Percentiles rank a stretch among this genome's conserved stretches.
phyloP scores from a whole-genome alignment of 805 yeast species.

The Candida ponderosae region DNA sequence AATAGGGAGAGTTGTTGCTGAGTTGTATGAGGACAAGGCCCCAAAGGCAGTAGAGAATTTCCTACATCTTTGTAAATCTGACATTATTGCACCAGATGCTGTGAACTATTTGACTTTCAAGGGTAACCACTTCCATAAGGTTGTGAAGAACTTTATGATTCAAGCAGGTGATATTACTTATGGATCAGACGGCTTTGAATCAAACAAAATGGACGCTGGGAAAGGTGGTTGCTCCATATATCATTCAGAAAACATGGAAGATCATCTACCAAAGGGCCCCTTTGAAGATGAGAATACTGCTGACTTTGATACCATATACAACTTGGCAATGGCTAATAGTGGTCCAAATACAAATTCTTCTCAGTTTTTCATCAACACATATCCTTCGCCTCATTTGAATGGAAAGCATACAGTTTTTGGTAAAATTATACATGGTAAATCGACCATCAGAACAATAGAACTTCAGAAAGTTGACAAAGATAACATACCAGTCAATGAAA shows the following conservation, averaged over 20 bases:
- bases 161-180: constrained; percentile 57
- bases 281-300: constrained; percentile 54
- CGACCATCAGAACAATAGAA: constrained; percentile 62
- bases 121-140: constrained; percentile 48
- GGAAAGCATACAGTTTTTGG: constrained; percentile 81
- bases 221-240: constrained; percentile 41
- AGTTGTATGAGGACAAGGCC: constrained; percentile 40
- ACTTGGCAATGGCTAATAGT: constrained; percentile 59
- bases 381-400: constrained; percentile 62
- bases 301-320: constrained; percentile 35
- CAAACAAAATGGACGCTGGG: constrained; percentile 21
- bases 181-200: constrained; percentile 24
- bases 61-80: constrained; percentile 34
- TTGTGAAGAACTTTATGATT: constrained; percentile 60
- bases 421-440: constrained; percentile 56
- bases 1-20: constrained; percentile 56
- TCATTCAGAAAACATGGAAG: constrained; percentile 7
- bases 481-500: constrained; percentile 32
- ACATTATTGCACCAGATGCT: constrained; percentile 15
- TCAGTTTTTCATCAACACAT: constrained; percentile 67
- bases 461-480: constrained; percentile 36
- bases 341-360: constrained; percentile 49
- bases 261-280: constrained; percentile 21
- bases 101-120: constrained; percentile 25
- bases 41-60: constrained; percentile 53